A percentile compares a stretch with the other conserved stretches of the same genome.
These are phyloP conservation scores for Lachnellula suecica DNA, from an alignment of 2,329 filamentous ascomycete species.

Conservation along the genomic window DNA sequence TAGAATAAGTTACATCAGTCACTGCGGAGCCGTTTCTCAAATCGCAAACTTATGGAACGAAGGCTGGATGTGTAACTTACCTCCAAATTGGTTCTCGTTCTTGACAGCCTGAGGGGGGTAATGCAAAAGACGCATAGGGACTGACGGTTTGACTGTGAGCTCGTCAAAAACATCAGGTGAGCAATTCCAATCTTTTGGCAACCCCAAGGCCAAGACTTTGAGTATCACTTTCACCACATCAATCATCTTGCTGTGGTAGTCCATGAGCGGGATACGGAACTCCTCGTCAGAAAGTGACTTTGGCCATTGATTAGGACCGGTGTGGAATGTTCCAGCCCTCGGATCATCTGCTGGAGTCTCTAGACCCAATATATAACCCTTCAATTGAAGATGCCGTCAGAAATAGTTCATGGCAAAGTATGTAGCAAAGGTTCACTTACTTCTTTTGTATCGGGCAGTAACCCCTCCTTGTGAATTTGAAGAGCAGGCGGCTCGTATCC, in stretches of 20 bases:
- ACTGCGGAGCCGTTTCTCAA: not conserved
- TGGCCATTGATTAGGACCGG: conserved; percentile 74
- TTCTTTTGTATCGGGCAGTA: conserved; percentile 44
- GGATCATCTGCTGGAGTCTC: conserved; percentile 47
- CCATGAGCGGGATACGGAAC: conserved; percentile 43
- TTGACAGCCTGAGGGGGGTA: conserved; percentile 37
- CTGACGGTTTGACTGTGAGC: conserved; percentile 30
- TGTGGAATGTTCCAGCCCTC: conserved; percentile 24
- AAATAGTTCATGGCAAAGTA: not conserved
- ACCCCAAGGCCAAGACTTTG: conserved; percentile 44
- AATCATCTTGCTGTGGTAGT: conserved; percentile 46
- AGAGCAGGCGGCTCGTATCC: conserved; percentile 39
- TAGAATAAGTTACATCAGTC: not conserved
- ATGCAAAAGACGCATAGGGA: conserved; percentile 48
- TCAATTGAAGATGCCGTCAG: not conserved
- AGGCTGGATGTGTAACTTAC: not conserved
- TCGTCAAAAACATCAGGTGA: not conserved
- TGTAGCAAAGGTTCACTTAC: not conserved
- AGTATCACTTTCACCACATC: conserved; percentile 47
- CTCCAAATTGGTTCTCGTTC: conserved; percentile 16
- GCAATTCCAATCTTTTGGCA: conserved; percentile 38
- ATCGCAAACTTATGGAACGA: not conserved
- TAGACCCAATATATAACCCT: conserved; percentile 27
- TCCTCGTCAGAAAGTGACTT: conserved; percentile 53
- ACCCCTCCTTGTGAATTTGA: conserved; percentile 22